These are phyloP conservation scores for Fagus crenata DNA, from an alignment of 306 rosid genomes.

Conservation along the genomic window DNA sequence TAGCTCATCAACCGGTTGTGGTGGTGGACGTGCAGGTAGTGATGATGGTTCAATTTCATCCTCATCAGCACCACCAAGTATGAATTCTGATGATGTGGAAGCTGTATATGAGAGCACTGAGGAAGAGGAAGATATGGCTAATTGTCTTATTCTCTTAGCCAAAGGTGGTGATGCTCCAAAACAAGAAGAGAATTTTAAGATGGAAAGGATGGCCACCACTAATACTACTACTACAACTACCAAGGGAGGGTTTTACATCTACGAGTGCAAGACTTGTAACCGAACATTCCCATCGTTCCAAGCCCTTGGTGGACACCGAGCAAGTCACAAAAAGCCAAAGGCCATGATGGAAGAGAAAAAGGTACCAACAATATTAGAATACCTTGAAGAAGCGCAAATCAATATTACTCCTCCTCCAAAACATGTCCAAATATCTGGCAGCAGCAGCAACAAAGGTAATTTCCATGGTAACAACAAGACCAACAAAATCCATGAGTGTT, in stretches of 20 bases:
- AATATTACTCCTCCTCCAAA: constrained; percentile 8
- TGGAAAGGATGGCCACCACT: constrained; percentile 14
- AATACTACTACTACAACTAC: not conserved
- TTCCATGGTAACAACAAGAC: constrained; percentile 25
- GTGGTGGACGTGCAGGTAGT: not conserved
- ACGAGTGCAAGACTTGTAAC: constrained; percentile 93
- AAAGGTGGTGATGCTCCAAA: constrained; percentile 45
- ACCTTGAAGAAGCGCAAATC: constrained; percentile 26
- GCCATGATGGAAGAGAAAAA: constrained; percentile 31
- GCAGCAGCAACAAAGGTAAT: constrained; percentile 15
- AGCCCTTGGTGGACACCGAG: constrained; percentile 98
- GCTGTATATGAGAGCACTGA: constrained; percentile 44
- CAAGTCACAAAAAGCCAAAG: constrained; percentile 80
- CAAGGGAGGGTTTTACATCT: constrained; percentile 41
- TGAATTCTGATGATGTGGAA: constrained; percentile 18
- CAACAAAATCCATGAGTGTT: constrained; percentile 87
- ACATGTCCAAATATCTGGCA: constrained; percentile 23
- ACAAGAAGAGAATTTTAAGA: not conserved
- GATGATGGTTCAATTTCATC: constrained; percentile 51
- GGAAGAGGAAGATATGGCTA: constrained; percentile 95
- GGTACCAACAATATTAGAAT: constrained; percentile 6
- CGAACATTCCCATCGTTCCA: constrained; percentile 87
- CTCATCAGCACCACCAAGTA: constrained; percentile 13
- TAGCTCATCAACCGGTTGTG: constrained; percentile 56
- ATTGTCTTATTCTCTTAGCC: constrained; percentile 84